Percentiles rank a stretch among this genome's conserved stretches.
Conservation (phyloP, 2,329 filamentous ascomycete species). For the Pseudocercospora pini-densiflorae region DNA sequence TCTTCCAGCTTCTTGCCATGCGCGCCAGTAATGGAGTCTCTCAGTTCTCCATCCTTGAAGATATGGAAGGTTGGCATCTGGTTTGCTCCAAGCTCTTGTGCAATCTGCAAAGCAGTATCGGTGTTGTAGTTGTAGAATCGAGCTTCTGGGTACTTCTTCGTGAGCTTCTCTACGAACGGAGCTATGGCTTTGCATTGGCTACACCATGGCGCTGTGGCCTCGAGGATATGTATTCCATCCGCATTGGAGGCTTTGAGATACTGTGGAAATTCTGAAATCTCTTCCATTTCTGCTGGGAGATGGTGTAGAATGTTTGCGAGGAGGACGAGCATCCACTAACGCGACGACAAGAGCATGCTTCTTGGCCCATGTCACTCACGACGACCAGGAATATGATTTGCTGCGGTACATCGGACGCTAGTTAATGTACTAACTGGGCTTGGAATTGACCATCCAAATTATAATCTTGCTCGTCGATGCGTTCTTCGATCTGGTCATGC, state of each 20-base stretch:
- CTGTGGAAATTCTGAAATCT: slow-evolving; percentile 34
- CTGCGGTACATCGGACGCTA: not conserved
- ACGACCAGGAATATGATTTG: not conserved
- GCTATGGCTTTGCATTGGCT: slow-evolving; percentile 40
- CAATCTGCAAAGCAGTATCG: slow-evolving; percentile 37
- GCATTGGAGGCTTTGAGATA: slow-evolving; percentile 40
- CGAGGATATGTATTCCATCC: slow-evolving; percentile 36
- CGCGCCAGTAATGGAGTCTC: slow-evolving; percentile 36
- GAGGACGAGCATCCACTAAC: not conserved
- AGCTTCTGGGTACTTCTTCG: slow-evolving; percentile 38
- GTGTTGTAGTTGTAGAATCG: slow-evolving; percentile 39
- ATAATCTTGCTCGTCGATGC: not conserved
- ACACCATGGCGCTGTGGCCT: slow-evolving; percentile 39
- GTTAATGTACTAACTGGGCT: not conserved
- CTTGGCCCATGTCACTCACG: not conserved
- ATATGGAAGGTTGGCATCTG: slow-evolving; percentile 41
- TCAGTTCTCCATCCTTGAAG: slow-evolving; percentile 41
- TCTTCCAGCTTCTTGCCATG: slow-evolving; percentile 38
- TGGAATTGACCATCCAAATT: not conserved
- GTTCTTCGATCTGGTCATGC: not conserved
- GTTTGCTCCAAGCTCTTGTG: slow-evolving; percentile 38
- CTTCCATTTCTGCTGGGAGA: slow-evolving; percentile 31
- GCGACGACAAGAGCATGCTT: not conserved
- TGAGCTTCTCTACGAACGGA: slow-evolving; percentile 39
- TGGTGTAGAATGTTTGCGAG: not conserved